Conservation (phyloP, 2,329 filamentous ascomycete genomes). For the Apiospora saccharicola region DNA sequence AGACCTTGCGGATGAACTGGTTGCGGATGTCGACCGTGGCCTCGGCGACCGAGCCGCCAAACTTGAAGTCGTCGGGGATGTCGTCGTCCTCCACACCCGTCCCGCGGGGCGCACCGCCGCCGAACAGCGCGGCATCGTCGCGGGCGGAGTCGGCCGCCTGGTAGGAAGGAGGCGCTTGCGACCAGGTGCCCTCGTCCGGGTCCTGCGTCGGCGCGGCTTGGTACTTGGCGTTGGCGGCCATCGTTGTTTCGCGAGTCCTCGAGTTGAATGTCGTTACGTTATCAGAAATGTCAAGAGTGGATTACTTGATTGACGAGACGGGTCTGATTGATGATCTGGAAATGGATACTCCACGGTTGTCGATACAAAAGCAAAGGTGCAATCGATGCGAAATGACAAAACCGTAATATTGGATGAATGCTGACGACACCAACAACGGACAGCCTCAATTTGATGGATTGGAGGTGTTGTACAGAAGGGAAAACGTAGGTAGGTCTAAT, state of each 20-base stretch:
- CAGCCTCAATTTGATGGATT: not conserved
- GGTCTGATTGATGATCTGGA: not conserved
- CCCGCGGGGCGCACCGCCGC: slow-evolving; percentile 73
- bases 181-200: slow-evolving; percentile 73
- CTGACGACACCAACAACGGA: not conserved
- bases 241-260: slow-evolving; percentile 42
- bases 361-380: not conserved
- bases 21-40: slow-evolving; percentile 95
- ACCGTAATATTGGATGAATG: not conserved
- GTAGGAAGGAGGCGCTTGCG: slow-evolving; percentile 85
- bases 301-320: not conserved
- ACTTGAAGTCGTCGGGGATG: slow-evolving; percentile 98
- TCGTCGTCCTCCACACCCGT: slow-evolving; percentile 85
- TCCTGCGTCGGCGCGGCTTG: slow-evolving; percentile 84
- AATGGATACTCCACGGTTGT: not conserved
- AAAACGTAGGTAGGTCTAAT: not conserved
- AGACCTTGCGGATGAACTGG: slow-evolving; percentile 97
- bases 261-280: not conserved
- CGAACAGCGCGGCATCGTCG: slow-evolving; percentile 64
- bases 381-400: slow-evolving; percentile 6
- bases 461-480: not conserved
- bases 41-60: slow-evolving; percentile 91
- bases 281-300: not conserved
- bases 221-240: slow-evolving; percentile 84
- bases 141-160: slow-evolving; percentile 44